Conservation (phyloP, 352 stramenopile genomes). For the Globisporangium heterothallicum region DNA sequence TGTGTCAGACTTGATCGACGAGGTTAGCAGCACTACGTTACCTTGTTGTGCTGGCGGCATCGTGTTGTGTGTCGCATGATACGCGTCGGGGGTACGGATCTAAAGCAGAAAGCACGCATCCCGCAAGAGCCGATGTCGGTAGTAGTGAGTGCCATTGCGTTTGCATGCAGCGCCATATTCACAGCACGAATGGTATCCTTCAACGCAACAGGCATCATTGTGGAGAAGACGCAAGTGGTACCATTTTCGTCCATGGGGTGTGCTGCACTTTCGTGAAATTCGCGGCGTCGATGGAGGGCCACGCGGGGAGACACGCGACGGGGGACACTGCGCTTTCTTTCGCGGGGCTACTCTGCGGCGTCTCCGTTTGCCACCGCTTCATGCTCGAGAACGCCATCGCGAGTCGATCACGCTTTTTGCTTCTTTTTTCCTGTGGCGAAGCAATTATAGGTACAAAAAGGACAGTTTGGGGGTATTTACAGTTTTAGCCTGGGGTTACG, state of each 20-base stretch:
- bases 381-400: slow-evolving; percentile 22
- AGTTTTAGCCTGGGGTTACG: not conserved
- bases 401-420: not conserved
- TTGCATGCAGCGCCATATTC: not conserved
- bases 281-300: slow-evolving; percentile 32
- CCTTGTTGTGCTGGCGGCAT: slow-evolving; percentile 58
- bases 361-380: slow-evolving; percentile 9
- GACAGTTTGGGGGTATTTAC: not conserved
- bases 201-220: too few relatives aligned
- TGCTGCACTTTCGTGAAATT: slow-evolving; percentile 31
- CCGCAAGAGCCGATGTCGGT: not conserved
- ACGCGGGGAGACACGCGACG: slow-evolving; percentile 13
- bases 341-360: slow-evolving; percentile 9
- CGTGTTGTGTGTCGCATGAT: slow-evolving; percentile 64
- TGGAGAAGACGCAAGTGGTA: too few relatives aligned
- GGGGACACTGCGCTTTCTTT: not conserved
- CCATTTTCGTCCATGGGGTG: slow-evolving; percentile 34
- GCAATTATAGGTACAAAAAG: not conserved
- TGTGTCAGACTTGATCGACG: not conserved
- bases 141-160: too few relatives aligned
- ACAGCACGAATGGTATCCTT: too few relatives aligned
- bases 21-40: slow-evolving; percentile 10
- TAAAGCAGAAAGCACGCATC: slow-evolving; percentile 13
- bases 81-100: slow-evolving; percentile 52
- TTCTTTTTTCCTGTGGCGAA: not conserved